A percentile compares a stretch with the other conserved stretches of the same genome.
Evolutionary conservation across 176 grass and related monocot species (phyloP).

Genomic region (Dactylis glomerata): DNA sequence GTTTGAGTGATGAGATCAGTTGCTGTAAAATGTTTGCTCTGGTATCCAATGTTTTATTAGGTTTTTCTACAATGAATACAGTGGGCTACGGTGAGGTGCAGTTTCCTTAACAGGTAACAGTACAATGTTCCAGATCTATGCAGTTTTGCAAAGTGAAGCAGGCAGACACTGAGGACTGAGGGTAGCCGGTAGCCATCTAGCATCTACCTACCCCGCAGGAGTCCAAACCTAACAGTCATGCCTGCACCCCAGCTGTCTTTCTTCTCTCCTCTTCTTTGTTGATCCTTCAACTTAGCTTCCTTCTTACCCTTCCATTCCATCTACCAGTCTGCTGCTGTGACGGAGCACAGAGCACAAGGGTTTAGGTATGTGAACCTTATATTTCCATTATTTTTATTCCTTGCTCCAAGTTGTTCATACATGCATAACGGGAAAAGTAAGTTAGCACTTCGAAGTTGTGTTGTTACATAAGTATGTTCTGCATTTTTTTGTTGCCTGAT

Average conservation of each 20-base stretch:
- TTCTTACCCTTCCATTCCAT: slow-evolving; percentile 21
- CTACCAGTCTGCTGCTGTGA: slow-evolving; percentile 7
- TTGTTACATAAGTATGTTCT: slow-evolving; percentile 14
- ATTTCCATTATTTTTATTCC: slow-evolving; percentile 2
- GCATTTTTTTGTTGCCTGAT: slow-evolving; percentile 2
- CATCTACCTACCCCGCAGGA: not conserved
- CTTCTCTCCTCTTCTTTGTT: slow-evolving; percentile 28
- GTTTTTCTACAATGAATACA: not conserved
- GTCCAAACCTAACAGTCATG: slow-evolving; percentile 48
- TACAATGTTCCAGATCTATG: not conserved
- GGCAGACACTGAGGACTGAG: slow-evolving; percentile 2
- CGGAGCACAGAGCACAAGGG: slow-evolving; percentile 17
- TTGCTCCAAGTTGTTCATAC: slow-evolving; percentile 4
- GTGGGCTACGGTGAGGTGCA: not conserved
- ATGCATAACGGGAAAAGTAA: not conserved
- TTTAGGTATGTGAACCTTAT: not conserved
- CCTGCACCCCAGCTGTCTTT: slow-evolving; percentile 17
- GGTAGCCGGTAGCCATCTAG: slow-evolving; percentile 10
- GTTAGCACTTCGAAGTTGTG: not conserved
- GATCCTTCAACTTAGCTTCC: slow-evolving; percentile 4
- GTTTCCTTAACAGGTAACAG: not conserved
- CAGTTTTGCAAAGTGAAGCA: slow-evolving; percentile 6
- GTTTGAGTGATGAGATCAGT: not conserved
- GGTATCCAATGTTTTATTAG: not conserved
- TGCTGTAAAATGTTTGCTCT: not conserved